Evolutionary conservation across 148 eudicot species (phyloP).

Genomic region (Amaranthus palmeri): DNA sequence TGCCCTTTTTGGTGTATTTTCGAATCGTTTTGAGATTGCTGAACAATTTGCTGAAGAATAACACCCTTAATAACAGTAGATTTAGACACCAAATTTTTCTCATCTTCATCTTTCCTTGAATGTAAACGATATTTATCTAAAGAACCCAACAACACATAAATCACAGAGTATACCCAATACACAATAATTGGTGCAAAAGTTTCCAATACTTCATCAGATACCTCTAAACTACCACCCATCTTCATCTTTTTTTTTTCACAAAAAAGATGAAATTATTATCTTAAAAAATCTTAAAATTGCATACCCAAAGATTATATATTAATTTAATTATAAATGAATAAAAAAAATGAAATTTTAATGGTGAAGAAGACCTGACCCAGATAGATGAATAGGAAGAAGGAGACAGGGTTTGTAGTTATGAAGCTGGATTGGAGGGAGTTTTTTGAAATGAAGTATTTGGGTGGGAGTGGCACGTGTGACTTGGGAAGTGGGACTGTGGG

Average conservation of each 20-base stretch:
- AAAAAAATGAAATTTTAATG: too few relatives aligned
- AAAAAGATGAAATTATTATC: too few relatives aligned
- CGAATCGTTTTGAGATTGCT: too few relatives aligned
- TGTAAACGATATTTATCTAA: constrained; percentile 61
- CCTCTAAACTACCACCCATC: constrained; percentile 29
- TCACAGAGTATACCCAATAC: constrained; percentile 81
- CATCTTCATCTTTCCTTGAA: constrained; percentile 66
- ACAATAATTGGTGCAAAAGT: constrained; percentile 71
- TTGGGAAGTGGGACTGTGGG: too few relatives aligned
- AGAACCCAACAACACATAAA: constrained; percentile 48
- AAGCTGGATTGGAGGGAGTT: constrained; percentile 28
- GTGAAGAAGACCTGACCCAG: constrained; percentile 5
- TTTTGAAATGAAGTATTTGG: too few relatives aligned
- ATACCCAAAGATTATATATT: constrained; percentile 1
- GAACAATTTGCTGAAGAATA: constrained; percentile 71
- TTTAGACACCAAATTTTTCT: constrained; percentile 73
- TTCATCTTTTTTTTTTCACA: background rate
- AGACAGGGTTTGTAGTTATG: background rate
- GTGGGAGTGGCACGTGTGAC: too few relatives aligned
- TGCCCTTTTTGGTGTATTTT: too few relatives aligned
- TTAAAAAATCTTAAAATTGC: constrained; percentile 7
- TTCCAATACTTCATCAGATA: constrained; percentile 75
- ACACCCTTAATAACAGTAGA: constrained; percentile 66
- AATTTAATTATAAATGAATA: background rate
- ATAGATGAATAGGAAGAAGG: background rate